Evolutionary conservation across 2,329 filamentous ascomycete genomes (phyloP), one percentile per base, ranked within the genome.

Genomic region (Periconia digitata): DNA sequence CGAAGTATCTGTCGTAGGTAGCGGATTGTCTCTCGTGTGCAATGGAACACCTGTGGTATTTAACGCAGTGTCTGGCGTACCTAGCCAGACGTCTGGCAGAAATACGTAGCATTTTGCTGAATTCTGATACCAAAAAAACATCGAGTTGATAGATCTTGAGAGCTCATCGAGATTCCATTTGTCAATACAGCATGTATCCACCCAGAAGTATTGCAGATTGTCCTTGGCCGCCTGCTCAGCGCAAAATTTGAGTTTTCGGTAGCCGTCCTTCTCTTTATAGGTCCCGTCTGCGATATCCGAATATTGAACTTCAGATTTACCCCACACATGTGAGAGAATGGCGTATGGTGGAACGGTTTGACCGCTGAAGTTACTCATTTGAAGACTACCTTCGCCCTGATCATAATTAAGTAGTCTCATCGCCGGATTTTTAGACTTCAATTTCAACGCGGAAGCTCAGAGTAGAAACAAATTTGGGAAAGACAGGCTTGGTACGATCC

Each of bases 111-210:
- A 46, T 46, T 22, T n/a, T 13, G 21, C 23, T 15, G 44, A 18
- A 15, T 46, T 42, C 16, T 16, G 44, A 27, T 46, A 46, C 44
- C 44, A 46, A 3, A 16, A 36, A 41, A 41, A 46, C 44, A 46
- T 46, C 12, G 44, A 46, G 44, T 27, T 34, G 32, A 45, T 45
- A 12, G 43, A 15, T 13, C 13, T 16, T 18, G 7, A 18, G 12
- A 45, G 43, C 18, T 45, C 43, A 29, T 12, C 36, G 7, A 6
- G 7, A n/a, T 13, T 43, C 20, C 7, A 5, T 18, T 43, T 32
- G n/a, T 35, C 18, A 17, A 43, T 43, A 17, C 40, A 43, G 21
- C 40, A 44, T 6, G 29, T 44, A 20, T 44, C 43, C 17, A 44
- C 17, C 43, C 43, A 44, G 22, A 44, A 44, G 21, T 44, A 44